Evolutionary conservation across 352 stramenopile species (phyloP).

Genomic region (Phytophthora boehmeriae): DNA sequence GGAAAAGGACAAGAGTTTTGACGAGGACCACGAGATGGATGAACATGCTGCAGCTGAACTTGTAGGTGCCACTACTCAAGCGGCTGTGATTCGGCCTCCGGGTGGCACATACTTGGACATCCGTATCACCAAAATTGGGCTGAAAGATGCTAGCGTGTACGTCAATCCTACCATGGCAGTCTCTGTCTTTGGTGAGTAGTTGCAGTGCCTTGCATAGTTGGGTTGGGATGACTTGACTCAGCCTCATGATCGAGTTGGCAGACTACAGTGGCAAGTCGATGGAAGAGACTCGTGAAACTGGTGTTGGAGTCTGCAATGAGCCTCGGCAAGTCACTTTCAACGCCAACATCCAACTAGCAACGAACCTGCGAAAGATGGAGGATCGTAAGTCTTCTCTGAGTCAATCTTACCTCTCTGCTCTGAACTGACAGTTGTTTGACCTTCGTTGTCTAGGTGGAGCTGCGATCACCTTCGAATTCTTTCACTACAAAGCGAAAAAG

Average conservation of each 20-base stretch:
- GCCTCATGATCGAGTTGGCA: slow-evolving; percentile 6
- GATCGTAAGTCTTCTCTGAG: slow-evolving; percentile 40
- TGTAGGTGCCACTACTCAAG: slow-evolving; percentile 20
- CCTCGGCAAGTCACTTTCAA: slow-evolving; percentile 61
- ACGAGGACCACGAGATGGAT: slow-evolving; percentile 26
- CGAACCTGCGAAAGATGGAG: slow-evolving; percentile 56
- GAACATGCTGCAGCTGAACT: slow-evolving; percentile 25
- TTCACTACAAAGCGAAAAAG: slow-evolving; percentile 82
- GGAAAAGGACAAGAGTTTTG: slow-evolving; percentile 37
- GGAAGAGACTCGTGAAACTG: slow-evolving; percentile 61
- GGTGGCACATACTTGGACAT: slow-evolving; percentile 62
- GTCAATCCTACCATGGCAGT: slow-evolving; percentile 70
- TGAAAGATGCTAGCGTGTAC: slow-evolving; percentile 72
- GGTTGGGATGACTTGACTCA: background rate
- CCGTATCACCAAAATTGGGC: slow-evolving; percentile 53
- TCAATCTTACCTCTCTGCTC: background rate
- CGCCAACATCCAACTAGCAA: slow-evolving; percentile 46
- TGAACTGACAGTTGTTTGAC: background rate
- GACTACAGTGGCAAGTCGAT: slow-evolving; percentile 56
- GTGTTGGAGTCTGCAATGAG: slow-evolving; percentile 40
- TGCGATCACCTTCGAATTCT: slow-evolving; percentile 73
- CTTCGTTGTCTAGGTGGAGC: slow-evolving; percentile 41
- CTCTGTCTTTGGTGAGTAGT: slow-evolving; percentile 55
- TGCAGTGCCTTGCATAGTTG: background rate
- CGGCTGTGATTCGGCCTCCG: slow-evolving; percentile 18